A percentile compares a stretch with the other conserved stretches of the same genome.
These are phyloP conservation scores for Blastomyces parvus DNA, from an alignment of 2,329 filamentous ascomycete genomes.

Conservation along the genomic window DNA sequence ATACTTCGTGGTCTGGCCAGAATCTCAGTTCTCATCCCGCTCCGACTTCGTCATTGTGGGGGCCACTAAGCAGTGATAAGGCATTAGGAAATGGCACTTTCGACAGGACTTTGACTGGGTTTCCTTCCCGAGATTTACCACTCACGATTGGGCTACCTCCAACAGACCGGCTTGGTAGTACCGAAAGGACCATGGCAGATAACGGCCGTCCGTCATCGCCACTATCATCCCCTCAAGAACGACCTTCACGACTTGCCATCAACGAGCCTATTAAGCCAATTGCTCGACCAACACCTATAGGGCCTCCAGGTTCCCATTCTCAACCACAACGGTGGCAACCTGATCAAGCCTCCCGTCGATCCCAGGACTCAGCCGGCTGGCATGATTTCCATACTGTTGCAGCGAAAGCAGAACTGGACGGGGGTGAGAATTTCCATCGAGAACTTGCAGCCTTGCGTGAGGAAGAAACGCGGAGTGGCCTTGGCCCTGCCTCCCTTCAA, in stretches of 20 bases:
- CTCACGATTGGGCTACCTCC: constrained; percentile 26
- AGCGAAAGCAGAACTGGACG: constrained; percentile 33
- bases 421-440: constrained; percentile 32
- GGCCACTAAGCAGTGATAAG: constrained; percentile 45
- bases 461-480: constrained; percentile 26
- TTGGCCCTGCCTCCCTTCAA: constrained; percentile 26
- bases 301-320: constrained; percentile 34
- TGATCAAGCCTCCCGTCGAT: constrained; percentile 22
- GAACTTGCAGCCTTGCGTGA: constrained; percentile 34
- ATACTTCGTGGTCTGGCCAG: constrained; percentile 30
- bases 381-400: constrained; percentile 36
- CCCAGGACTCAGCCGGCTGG: constrained; percentile 32
- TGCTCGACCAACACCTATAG: constrained; percentile 38
- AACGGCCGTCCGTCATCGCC: constrained; percentile 25
- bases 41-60: constrained; percentile 48
- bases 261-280: constrained; percentile 35
- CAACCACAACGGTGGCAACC: constrained; percentile 22
- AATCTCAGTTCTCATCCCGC: constrained; percentile 28
- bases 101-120: constrained; percentile 43
- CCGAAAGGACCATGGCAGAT: constrained; percentile 25
- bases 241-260: constrained; percentile 26
- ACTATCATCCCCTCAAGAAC: constrained; percentile 33
- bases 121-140: constrained; percentile 37
- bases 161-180: constrained; percentile 16
- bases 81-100: constrained; percentile 57